phyloP scores from a whole-genome alignment of 768 basidiomycete genomes.

The Myochromella boudieri region DNA sequence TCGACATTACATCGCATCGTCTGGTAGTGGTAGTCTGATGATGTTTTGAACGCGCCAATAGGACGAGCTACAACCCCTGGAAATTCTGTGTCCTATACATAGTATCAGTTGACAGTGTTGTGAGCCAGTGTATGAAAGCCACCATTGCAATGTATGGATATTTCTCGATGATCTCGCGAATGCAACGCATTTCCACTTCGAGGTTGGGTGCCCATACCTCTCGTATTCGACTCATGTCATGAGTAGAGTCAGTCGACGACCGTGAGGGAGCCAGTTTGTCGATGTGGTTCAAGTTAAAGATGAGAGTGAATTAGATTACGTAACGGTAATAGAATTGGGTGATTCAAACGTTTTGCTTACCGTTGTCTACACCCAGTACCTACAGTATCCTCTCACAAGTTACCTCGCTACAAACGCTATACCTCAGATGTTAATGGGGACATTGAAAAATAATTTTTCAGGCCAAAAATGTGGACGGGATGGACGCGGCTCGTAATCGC shows the following conservation, averaged over 20 bases:
- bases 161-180: conserved; percentile 83
- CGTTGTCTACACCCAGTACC: no score
- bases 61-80: conserved; percentile 98
- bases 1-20: conserved; percentile 99
- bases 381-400: no score
- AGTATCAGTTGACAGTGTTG: conserved; percentile 24
- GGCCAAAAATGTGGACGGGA: no score
- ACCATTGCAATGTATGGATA: conserved; percentile 97
- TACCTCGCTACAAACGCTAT: no score
- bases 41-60: conserved; percentile 94
- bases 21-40: conserved; percentile 98
- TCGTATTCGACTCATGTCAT: conserved; percentile 75
- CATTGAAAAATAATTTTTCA: no score
- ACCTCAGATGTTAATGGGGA: no score
- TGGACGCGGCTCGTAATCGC: no score
- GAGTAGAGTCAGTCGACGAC: conserved; percentile 17
- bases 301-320: conserved; percentile 3
- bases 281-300: background rate
- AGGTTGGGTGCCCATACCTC: conserved; percentile 97
- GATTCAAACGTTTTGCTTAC: no score
- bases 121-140: conserved; percentile 30
- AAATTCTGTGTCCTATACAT: conserved; percentile 91
- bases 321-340: no score
- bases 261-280: conserved; percentile 20
- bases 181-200: conserved; percentile 86